phyloP scores from a whole-genome alignment of 148 eudicot genomes.

The Cornus florida region DNA sequence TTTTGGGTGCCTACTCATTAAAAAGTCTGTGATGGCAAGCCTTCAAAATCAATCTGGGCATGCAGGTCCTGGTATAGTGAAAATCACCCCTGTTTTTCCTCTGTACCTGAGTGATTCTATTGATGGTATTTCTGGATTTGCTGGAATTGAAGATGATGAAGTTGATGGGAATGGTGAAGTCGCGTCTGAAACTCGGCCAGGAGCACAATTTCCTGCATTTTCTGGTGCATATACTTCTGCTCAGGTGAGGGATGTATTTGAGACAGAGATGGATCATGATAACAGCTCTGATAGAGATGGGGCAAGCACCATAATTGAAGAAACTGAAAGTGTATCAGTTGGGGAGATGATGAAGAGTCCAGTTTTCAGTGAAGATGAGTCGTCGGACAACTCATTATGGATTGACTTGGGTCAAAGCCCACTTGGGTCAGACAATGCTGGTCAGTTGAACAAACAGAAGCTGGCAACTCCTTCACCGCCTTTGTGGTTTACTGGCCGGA shows the following conservation, averaged over 20 bases:
- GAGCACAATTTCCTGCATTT: conserved; percentile 75
- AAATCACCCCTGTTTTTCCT: conserved; percentile 84
- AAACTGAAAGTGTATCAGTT: conserved; percentile 72
- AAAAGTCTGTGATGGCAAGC: conserved; percentile 80
- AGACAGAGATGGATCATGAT: conserved; percentile 85
- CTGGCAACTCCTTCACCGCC: conserved; percentile 62
- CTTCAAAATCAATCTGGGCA: conserved; percentile 88
- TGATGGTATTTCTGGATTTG: conserved; percentile 72
- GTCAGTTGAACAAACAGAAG: conserved; percentile 48
- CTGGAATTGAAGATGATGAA: conserved; percentile 52
- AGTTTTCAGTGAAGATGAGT: conserved; percentile 94
- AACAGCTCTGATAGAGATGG: conserved; percentile 81
- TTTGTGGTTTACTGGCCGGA: conserved; percentile 61
- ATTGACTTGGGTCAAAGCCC: conserved; percentile 97
- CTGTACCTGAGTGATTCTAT: conserved; percentile 75
- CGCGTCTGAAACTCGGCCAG: conserved; percentile 50
- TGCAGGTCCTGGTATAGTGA: conserved; percentile 87
- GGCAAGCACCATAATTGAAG: conserved; percentile 87
- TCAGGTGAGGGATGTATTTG: conserved; percentile 87
- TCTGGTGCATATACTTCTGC: conserved; percentile 88
- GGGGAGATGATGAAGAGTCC: conserved; percentile 97
- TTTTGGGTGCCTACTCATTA: conserved; percentile 93
- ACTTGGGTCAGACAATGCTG: conserved; percentile 53
- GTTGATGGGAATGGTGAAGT: conserved; percentile 51
- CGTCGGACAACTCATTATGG: conserved; percentile 94